Conservation (phyloP, 495 filamentous ascomycete genomes). For the Podospora conica region DNA sequence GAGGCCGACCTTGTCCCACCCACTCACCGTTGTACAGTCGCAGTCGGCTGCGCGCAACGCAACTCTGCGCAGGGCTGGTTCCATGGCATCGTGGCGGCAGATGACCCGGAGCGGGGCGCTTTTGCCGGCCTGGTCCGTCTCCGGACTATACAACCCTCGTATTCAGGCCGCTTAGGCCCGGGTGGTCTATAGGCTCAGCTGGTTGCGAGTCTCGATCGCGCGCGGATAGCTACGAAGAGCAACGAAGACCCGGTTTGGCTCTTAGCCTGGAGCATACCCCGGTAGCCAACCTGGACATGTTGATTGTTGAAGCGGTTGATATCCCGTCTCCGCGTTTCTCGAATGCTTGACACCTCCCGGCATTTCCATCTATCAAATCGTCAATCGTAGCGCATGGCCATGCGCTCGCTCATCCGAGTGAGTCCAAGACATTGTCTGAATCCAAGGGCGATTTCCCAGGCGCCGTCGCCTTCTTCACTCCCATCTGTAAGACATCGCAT, state of each 20-base stretch:
- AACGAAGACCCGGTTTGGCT: not conserved
- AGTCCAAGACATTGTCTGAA: not conserved
- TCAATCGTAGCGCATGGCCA: not conserved
- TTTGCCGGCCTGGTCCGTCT: not conserved
- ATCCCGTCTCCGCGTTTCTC: not conserved
- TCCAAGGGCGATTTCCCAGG: not conserved
- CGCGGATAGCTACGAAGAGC: not conserved
- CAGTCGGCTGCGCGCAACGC: not conserved
- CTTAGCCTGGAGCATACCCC: not conserved
- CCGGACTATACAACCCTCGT: not conserved
- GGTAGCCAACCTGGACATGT: not conserved
- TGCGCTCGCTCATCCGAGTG: not conserved
- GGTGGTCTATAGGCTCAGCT: not conserved
- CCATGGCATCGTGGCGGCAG: not conserved
- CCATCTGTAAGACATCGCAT: too few species aligned
- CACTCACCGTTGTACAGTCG: not conserved
- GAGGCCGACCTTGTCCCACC: not conserved
- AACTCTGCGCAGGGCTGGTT: not conserved
- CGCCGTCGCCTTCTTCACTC: not conserved
- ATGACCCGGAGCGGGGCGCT: not conserved
- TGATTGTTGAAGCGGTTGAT: not conserved
- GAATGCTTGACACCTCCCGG: not conserved
- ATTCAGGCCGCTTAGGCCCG: not conserved
- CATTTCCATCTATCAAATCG: not conserved
- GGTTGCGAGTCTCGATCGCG: not conserved